A percentile compares a stretch with the other conserved stretches of the same genome.
phyloP scores from a whole-genome alignment of 306 rosid genomes.

The Cyamopsis tetragonoloba region DNA sequence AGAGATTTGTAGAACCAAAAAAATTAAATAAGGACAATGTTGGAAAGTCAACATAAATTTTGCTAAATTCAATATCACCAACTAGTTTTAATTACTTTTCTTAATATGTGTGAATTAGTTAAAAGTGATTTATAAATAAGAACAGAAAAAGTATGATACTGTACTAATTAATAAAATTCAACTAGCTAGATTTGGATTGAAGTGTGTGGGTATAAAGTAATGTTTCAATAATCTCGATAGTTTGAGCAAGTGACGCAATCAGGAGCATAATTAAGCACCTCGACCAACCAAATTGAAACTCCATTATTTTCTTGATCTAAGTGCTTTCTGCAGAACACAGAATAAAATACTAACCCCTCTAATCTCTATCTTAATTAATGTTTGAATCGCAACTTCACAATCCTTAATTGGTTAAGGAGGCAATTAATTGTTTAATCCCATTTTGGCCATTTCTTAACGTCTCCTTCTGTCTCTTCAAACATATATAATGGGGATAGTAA shows the following conservation, averaged over 20 bases:
- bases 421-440: slow-evolving; percentile 27
- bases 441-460: slow-evolving; percentile 50
- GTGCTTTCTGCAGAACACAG: slow-evolving; percentile 23
- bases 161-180: too few species aligned
- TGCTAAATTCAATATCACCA: too few species aligned
- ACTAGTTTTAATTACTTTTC: too few species aligned
- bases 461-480: slow-evolving; percentile 41
- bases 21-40: too few species aligned
- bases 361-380: not conserved
- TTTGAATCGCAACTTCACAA: slow-evolving; percentile 33
- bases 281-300: slow-evolving; percentile 28
- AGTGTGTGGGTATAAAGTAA: slow-evolving; percentile 9
- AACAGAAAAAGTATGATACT: too few species aligned
- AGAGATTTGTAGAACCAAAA: too few species aligned
- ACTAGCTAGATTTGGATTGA: slow-evolving; percentile 19
- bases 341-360: too few species aligned
- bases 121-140: too few species aligned
- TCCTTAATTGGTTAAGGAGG: slow-evolving; percentile 31
- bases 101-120: too few species aligned
- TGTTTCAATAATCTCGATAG: not conserved
- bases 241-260: slow-evolving; percentile 47
- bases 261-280: slow-evolving; percentile 27
- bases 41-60: too few species aligned
- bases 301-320: slow-evolving; percentile 29
- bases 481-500: not conserved